Base-by-base conservation (phyloP, 2,329 filamentous ascomycete genomes). In the Colletotrichum ledebouriae region DNA sequence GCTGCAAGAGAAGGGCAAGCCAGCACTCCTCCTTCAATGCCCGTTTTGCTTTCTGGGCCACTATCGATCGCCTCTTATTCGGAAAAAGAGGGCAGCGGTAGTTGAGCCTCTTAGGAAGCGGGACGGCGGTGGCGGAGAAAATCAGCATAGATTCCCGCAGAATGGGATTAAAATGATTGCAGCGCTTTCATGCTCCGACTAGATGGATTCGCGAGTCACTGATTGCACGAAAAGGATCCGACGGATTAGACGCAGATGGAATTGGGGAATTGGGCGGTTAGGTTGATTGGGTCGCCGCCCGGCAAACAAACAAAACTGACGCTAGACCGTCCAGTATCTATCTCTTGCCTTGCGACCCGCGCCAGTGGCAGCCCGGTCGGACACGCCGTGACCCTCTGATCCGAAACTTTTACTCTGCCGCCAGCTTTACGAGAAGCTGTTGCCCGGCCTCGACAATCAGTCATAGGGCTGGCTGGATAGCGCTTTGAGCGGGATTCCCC, bases 401-500 rank as follows among this genome's bases (percentile, higher is more conserved):
- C 41, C 17, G 49, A 9, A 20, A 46, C 17, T 9, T n/a, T 33
- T 33, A 13, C 17, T 53, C 4, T 20, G 9, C 49, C 49, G 49
- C 49, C 34, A 39, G 37, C 6, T 50, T 39, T 55, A 52, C 25
- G 25, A 62, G n/a, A 29, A 29, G 3, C 9, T 29, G 39, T n/a
- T 46, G 7, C 15, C n/a, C 13, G 15, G 39, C 22, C n/a, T 15
- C 11, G 41, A 49, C 20, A 53, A 46, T 39, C 37, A 50, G 55
- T 39, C 37, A 50, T 59, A 66, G 49, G 53, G 66, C 66, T 57
- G 56, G 56, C 12, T 25, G 20, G 44, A 56, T 15, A 12, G 34
- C 25, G 29, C 7, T 37, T 37, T 13, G 50, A 55, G n/a, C 29
- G 6, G 29, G 1, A 7, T 6, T 6, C 4, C 25, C 4, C 6